Conservation (phyloP, 2,329 filamentous ascomycete genomes). For the Metarhizium album region DNA sequence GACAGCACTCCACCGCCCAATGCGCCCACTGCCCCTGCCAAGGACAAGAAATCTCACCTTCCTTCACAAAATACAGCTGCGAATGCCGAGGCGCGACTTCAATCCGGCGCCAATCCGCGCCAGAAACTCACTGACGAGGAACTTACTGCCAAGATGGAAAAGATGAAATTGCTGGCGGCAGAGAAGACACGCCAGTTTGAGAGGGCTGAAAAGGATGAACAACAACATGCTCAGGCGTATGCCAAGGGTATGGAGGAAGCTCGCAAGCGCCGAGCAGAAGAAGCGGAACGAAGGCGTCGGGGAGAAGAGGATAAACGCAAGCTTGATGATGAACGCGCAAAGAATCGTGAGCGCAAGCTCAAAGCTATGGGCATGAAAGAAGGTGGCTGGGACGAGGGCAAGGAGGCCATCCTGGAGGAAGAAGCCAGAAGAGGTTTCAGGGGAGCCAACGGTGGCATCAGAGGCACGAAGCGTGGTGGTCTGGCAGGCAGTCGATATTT, state of each 20-base stretch:
- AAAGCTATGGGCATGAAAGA: constrained; percentile 45
- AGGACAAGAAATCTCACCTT: constrained; percentile 8
- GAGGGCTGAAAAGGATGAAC: constrained; percentile 45
- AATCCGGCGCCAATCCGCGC: constrained; percentile 47
- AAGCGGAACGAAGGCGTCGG: constrained; percentile 39
- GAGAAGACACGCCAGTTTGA: constrained; percentile 51
- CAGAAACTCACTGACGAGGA: constrained; percentile 50
- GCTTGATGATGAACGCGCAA: constrained; percentile 48
- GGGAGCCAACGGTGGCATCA: constrained; percentile 29
- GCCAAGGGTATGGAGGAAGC: constrained; percentile 46
- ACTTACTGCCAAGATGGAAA: constrained; percentile 47
- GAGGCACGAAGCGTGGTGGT: constrained; percentile 26
- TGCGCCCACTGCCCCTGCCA: constrained; percentile 18
- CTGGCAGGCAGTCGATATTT: constrained; percentile 34
- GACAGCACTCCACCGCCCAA: constrained; percentile 17
- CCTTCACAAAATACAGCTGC: constrained; percentile 19
- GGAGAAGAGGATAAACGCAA: constrained; percentile 40
- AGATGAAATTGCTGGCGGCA: constrained; percentile 46
- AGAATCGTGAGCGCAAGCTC: constrained; percentile 50
- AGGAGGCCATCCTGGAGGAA: constrained; percentile 32
- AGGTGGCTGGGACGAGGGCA: constrained; percentile 49
- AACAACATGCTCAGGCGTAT: constrained; percentile 42
- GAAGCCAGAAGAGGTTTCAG: constrained; percentile 30
- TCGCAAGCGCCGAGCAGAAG: constrained; percentile 38
- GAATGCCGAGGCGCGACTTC: constrained; percentile 31